phyloP scores from a whole-genome alignment of 2,329 filamentous ascomycete genomes.

The Diaporthe nobilis region DNA sequence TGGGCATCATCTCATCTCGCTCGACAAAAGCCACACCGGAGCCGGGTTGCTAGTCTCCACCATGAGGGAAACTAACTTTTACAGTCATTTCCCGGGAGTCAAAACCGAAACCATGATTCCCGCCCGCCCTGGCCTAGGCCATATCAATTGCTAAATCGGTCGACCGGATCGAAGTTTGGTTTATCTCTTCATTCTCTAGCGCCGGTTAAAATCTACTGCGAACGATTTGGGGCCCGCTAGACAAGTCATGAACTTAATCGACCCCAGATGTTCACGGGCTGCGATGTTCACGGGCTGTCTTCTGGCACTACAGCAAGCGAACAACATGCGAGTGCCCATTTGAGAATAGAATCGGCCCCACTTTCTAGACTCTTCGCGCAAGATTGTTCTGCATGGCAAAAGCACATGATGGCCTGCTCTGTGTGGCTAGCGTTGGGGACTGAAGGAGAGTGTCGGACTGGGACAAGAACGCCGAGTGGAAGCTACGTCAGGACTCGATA shows the following conservation, averaged over 20 bases:
- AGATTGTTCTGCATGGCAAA: no score
- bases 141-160: background rate
- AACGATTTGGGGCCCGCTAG: background rate
- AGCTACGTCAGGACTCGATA: no score
- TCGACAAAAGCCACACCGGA: background rate
- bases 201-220: background rate
- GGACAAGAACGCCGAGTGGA: no score
- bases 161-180: background rate
- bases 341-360: no score
- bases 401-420: no score
- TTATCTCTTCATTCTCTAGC: background rate
- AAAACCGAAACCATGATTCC: background rate
- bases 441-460: no score
- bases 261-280: background rate
- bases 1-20: background rate
- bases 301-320: no score
- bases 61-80: background rate
- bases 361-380: no score
- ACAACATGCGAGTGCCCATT: no score
- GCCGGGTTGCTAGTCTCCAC: background rate
- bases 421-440: no score
- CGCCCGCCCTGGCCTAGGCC: background rate
- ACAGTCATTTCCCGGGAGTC: background rate
- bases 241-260: background rate
- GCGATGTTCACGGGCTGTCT: no score